Conservation (phyloP, 345 rosid genomes). For the Erucastrum elatum region DNA sequence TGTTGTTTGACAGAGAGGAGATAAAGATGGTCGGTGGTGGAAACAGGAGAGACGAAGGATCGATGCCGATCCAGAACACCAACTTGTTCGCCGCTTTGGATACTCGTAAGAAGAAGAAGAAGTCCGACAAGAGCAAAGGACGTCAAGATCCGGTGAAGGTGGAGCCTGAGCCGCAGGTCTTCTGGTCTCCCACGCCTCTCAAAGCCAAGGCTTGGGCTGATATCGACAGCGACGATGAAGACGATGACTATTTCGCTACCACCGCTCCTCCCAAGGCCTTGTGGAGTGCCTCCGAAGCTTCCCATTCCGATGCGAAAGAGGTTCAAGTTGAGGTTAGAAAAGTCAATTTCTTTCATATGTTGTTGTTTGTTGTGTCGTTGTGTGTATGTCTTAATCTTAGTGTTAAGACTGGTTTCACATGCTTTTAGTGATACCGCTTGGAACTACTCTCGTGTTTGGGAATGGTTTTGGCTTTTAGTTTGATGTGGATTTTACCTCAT, state of each 20-base stretch:
- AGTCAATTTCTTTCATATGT: neutral
- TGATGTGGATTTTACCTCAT: too few relatives aligned
- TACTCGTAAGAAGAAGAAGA: neutral
- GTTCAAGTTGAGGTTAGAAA: conserved; percentile 34
- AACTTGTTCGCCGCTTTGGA: neutral
- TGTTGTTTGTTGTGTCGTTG: neutral
- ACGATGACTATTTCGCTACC: conserved; percentile 55
- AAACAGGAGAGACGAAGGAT: neutral
- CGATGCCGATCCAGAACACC: neutral
- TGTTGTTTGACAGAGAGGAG: neutral
- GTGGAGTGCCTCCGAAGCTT: conserved; percentile 44
- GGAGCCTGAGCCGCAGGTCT: conserved; percentile 50
- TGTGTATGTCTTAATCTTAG: neutral
- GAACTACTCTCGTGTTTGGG: too few relatives aligned
- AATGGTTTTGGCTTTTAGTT: too few relatives aligned
- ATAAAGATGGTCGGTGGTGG: neutral
- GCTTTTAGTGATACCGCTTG: neutral
- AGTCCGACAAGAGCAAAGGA: conserved; percentile 40
- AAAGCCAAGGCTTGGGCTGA: conserved; percentile 62
- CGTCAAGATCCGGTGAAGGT: conserved; percentile 40
- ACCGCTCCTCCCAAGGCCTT: conserved; percentile 35
- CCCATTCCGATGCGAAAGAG: conserved; percentile 40
- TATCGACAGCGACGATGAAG: conserved; percentile 56
- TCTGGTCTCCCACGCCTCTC: conserved; percentile 55
- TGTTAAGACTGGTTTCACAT: neutral